A percentile compares a stretch with the other conserved stretches of the same genome.
Evolutionary conservation across 202 grass and related monocot species (phyloP).

Genomic region (Musa balbisiana): DNA sequence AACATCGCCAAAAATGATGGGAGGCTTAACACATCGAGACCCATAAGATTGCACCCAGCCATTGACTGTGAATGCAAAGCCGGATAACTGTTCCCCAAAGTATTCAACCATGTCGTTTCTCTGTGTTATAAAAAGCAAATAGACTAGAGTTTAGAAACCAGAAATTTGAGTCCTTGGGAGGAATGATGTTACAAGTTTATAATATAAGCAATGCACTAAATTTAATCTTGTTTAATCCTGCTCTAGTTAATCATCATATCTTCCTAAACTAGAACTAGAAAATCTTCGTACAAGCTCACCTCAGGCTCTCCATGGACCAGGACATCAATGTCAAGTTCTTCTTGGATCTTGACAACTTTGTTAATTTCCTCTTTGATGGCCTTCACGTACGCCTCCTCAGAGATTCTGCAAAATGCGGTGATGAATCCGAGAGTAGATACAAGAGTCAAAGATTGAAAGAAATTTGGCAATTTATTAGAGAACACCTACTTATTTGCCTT

Average conservation of each 20-base stretch:
- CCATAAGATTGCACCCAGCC: constrained; percentile 19
- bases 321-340: constrained; percentile 97
- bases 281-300: constrained; percentile 26
- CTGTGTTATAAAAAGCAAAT: not conserved
- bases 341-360: constrained; percentile 96
- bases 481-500: constrained; percentile 79
- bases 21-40: constrained; percentile 19
- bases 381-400: constrained; percentile 65
- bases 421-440: not conserved
- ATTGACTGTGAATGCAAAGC: constrained; percentile 15
- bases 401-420: constrained; percentile 35
- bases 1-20: constrained; percentile 15
- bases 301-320: constrained; percentile 97
- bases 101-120: constrained; percentile 14
- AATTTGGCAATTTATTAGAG: not conserved
- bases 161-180: not conserved
- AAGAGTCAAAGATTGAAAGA: too few species aligned
- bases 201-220: too few species aligned
- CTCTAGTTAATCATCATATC: too few species aligned
- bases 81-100: constrained; percentile 8
- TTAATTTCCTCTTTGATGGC: constrained; percentile 92
- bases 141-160: not conserved
- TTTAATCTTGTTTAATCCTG: too few species aligned
- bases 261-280: too few species aligned
- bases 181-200: too few species aligned